Conservation (phyloP, 2,329 filamentous ascomycete genomes). For the Pleurostoma richardsiae region DNA sequence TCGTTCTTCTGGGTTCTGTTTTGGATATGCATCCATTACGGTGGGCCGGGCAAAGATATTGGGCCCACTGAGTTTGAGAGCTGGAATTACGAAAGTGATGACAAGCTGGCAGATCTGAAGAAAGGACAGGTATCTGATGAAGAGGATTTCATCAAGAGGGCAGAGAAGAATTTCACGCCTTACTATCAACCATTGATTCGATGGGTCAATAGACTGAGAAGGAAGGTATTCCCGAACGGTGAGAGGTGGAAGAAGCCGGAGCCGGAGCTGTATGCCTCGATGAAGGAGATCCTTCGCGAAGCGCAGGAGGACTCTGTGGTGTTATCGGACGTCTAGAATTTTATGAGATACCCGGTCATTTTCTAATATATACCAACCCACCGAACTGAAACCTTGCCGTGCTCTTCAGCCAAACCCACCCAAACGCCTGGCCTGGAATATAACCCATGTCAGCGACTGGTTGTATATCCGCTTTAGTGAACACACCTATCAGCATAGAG, state of each 20-base stretch:
- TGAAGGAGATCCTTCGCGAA: constrained; percentile 1
- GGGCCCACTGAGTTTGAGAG: constrained; percentile 19
- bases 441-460: too few species aligned
- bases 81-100: constrained; percentile 28
- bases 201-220: constrained; percentile 30
- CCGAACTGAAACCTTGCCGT: too few species aligned
- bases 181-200: constrained; percentile 29
- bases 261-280: neutral
- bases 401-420: too few species aligned
- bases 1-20: constrained; percentile 44
- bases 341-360: neutral
- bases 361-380: too few species aligned
- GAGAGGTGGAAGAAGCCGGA: constrained; percentile 1
- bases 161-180: constrained; percentile 21
- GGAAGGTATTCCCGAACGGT: neutral
- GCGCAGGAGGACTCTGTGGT: neutral
- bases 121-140: constrained; percentile 14
- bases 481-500: too few species aligned
- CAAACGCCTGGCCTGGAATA: too few species aligned
- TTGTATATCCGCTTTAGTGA: too few species aligned
- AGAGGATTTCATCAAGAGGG: constrained; percentile 24
- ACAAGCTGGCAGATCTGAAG: constrained; percentile 16
- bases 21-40: constrained; percentile 38
- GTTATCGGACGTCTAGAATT: neutral
- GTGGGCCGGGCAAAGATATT: constrained; percentile 14